Evolutionary conservation across 2,329 filamentous ascomycete species (phyloP).

Genomic region (Ciborinia camelliae): DNA sequence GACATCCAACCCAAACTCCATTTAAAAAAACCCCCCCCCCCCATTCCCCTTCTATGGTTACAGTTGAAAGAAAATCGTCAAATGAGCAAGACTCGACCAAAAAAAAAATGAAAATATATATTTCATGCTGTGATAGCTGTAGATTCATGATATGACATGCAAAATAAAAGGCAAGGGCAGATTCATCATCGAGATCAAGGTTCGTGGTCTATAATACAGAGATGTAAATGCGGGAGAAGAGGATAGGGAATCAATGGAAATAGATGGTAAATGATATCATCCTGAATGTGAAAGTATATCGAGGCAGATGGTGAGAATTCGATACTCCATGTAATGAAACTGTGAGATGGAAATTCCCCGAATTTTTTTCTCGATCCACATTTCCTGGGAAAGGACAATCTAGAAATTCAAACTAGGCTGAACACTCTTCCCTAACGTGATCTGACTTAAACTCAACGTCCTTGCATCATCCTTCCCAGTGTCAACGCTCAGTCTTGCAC

Average conservation of each 20-base stretch:
- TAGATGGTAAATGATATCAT: background rate
- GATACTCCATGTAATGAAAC: background rate
- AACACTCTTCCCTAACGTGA: constrained; percentile 44
- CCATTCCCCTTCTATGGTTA: background rate
- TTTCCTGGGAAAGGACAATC: background rate
- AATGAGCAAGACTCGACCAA: background rate
- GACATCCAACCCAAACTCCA: constrained; percentile 7
- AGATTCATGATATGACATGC: background rate
- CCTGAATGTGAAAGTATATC: background rate
- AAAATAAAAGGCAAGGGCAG: background rate
- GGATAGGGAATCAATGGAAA: background rate
- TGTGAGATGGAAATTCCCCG: background rate
- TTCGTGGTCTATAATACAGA: background rate
- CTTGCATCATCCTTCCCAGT: constrained; percentile 59
- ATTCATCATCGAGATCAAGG: background rate
- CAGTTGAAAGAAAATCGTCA: background rate
- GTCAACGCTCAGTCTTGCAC: constrained; percentile 35
- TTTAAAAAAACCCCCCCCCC: no score
- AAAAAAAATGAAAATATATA: background rate
- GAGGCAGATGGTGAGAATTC: background rate
- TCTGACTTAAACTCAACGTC: constrained; percentile 61
- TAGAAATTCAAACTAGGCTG: constrained; percentile 27
- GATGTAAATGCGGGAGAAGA: background rate
- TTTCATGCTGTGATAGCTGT: background rate
- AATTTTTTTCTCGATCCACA: background rate